Evolutionary conservation across 78 protist genomes (phyloP).

Genomic region (Dictyostelium purpureum): DNA sequence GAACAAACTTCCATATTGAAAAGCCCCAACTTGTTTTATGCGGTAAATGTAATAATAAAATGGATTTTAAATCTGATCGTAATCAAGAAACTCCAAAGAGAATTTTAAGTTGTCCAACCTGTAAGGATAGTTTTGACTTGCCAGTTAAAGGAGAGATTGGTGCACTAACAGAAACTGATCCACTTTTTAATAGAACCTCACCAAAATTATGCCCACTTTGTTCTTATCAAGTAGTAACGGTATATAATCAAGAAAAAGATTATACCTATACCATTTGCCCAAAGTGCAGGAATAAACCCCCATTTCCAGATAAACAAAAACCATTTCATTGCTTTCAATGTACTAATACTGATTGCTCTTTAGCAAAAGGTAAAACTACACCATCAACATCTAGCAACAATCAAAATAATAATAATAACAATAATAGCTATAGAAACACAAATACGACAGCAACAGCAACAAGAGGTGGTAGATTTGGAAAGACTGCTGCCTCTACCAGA

Average conservation of each 20-base stretch:
- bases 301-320: conserved; percentile 4
- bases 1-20: not conserved
- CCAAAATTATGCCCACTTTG: conserved; percentile 52
- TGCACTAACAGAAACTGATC: not conserved
- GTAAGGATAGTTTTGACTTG: conserved; percentile 3
- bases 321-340: conserved; percentile 77
- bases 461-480: too few species aligned
- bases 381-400: not conserved
- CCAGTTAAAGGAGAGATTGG: conserved; percentile 35
- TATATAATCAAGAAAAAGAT: not conserved
- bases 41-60: conserved; percentile 57
- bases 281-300: conserved; percentile 74
- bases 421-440: not conserved
- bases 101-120: conserved; percentile 29
- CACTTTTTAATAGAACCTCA: conserved; percentile 6
- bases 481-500: too few species aligned
- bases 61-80: conserved; percentile 19
- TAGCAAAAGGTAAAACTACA: conserved; percentile 36
- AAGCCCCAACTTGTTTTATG: conserved; percentile 31
- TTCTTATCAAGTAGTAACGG: conserved; percentile 35
- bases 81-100: not conserved
- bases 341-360: not conserved
- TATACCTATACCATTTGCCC: conserved; percentile 62
- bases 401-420: not conserved
- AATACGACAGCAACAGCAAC: not conserved